These are phyloP conservation scores for Castanea mollissima DNA, from an alignment of 306 rosid genomes.

Conservation along the genomic window DNA sequence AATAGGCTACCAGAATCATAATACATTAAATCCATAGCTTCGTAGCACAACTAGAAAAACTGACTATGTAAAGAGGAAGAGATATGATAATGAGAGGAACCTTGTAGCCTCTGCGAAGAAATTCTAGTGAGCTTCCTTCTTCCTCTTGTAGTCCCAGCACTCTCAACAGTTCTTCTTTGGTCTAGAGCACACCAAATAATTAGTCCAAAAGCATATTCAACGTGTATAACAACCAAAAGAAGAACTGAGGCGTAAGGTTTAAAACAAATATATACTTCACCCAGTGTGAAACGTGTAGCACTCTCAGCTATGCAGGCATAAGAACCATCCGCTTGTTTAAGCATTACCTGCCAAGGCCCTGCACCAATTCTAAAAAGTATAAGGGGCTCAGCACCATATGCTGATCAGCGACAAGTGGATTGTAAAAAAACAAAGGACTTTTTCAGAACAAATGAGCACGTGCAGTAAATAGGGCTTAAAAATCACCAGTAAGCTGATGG, in stretches of 20 bases:
- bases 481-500: background rate
- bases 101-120: conserved; percentile 97
- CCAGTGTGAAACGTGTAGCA: conserved; percentile 78
- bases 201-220: conserved; percentile 17
- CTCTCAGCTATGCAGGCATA: conserved; percentile 95
- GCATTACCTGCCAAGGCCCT: conserved; percentile 99
- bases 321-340: conserved; percentile 92
- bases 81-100: conserved; percentile 33
- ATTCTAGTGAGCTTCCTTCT: conserved; percentile 86
- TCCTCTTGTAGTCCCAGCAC: conserved; percentile 94
- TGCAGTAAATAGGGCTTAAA: background rate
- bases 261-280: conserved; percentile 57
- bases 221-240: conserved; percentile 6
- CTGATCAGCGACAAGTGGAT: background rate
- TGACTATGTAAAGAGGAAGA: background rate
- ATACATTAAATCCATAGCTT: background rate
- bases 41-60: background rate
- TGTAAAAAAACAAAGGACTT: background rate
- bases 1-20: background rate
- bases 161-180: conserved; percentile 86
- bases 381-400: background rate
- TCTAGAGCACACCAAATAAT: conserved; percentile 49
- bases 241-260: conserved; percentile 23
- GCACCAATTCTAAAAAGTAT: conserved; percentile 23
- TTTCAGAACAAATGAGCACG: background rate